Conservation (phyloP, 2,329 filamentous ascomycete genomes). For the Sclerotinia subarctica region DNA sequence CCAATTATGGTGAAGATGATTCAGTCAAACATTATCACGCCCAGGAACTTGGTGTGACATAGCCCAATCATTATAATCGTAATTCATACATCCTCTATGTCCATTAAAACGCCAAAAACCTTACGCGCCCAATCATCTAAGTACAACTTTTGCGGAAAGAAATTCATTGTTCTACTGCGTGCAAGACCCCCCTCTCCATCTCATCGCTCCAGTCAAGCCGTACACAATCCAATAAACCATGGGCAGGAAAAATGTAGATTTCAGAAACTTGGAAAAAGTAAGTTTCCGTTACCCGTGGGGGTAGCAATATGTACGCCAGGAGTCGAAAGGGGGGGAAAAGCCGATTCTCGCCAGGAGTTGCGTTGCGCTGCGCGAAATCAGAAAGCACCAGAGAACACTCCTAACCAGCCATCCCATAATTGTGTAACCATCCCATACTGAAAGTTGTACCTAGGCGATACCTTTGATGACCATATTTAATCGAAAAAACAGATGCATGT, state of each 20-base stretch:
- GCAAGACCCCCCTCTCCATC: background rate
- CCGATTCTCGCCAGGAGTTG: constrained; percentile 12
- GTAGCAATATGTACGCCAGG: constrained; percentile 19
- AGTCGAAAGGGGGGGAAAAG: constrained; percentile 13
- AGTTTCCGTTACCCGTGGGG: background rate
- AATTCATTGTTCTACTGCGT: constrained; percentile 11
- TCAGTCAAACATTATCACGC: background rate
- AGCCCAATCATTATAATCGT: constrained; percentile 14
- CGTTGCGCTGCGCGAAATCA: constrained; percentile 15
- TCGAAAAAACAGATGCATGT: constrained; percentile 15
- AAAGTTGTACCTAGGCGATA: constrained; percentile 8
- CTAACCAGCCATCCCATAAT: constrained; percentile 17
- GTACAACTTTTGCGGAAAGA: constrained; percentile 19
- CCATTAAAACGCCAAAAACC: constrained; percentile 13
- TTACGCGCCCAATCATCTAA: constrained; percentile 13
- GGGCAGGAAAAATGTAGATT: background rate
- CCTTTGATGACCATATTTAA: constrained; percentile 11
- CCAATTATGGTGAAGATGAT: background rate
- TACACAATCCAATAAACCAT: background rate
- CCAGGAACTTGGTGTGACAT: background rate
- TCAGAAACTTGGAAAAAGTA: constrained; percentile 4
- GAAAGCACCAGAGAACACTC: constrained; percentile 17
- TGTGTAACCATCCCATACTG: constrained; percentile 20
- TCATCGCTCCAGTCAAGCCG: constrained; percentile 8
- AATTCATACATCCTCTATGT: constrained; percentile 17